Base-by-base conservation (phyloP, 1,284 basidiomycete species). In the Ceratobasidium sp. region DNA sequence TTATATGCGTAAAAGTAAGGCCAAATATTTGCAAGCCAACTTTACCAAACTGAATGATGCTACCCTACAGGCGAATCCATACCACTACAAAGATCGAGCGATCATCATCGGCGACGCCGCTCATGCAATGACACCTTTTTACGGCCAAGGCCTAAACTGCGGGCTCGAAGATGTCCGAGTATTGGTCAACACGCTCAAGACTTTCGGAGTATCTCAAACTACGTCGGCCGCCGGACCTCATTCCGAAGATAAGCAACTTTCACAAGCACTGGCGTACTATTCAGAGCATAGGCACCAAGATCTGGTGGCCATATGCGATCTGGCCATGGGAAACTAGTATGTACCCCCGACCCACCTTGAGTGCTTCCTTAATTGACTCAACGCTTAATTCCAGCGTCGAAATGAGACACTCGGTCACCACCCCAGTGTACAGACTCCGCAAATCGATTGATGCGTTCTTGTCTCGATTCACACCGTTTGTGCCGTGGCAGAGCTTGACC, bases 51-150 rank as follows among this genome's bases (percentile, higher is more conserved):
- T 62, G 64, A 64, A 41, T 24, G 1, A 39, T 41, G 9, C 22
- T 27, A n/a, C 59, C 31, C 37, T 74, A 74, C 80, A 96, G 91
- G 89, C 90, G 79, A 89, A 87, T 75, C 96, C 96, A 53, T 95
- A 97, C 82, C 93, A 96, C 82, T 96, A 94, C 86, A 89, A 89
- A 81, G 94, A 95, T 83, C 89, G 94, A 79, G 95, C 88, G 66
- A 86, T 98, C 48, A 87, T 99, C 71, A 84, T 99, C 63, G 97
- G 97, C 63, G 97, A 99, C 82, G 91, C 97, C 43, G 94, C 96
- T 6, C 97, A 99, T 83, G 92, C 94, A 53, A 98, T 98, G 95
- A 94, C 96, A 29, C 97, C 97, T 63, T 99, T 99, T 84, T 99
- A 97, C 82, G 97, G 96, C 27, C 97, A 99, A 85, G 97, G 97